Evolutionary conservation across 2,329 filamentous ascomycete genomes (phyloP), one percentile per base, ranked within the genome.

Genomic region (Claviceps capensis): DNA sequence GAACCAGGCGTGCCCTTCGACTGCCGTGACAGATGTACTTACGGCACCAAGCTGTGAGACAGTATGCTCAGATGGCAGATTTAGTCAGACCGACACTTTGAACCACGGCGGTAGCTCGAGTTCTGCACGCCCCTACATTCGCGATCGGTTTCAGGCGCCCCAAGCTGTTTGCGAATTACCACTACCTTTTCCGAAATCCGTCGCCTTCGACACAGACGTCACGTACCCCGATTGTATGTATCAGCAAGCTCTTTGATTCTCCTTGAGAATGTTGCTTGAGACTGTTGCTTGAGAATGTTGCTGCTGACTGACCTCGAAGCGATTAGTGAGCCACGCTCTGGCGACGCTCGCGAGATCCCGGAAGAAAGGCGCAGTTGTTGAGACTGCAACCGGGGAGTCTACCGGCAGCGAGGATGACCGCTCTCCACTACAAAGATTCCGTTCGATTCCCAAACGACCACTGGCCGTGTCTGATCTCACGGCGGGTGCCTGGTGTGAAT

Each of bases 401-500:
- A 48, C 46, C 11, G 34, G 9, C 9, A 11, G 13, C 22, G 56
- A 64, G 11, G 70, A 73, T 49, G 61, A 58, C 2, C 67, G 65
- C 19, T 73, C 76, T 1, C 90, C 89, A 0, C 69, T 96, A 2
- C 77, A 88, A 56, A 81, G 85, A 37, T 95, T 95, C 60, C 83
- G 90, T 40, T 81, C 81, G 1, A 82, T 78, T 52, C 88, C 88
- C 0, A 83, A 77, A 61, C 91, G 88, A 63, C 81, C 86, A 0
- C 75, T 97, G 7, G 88, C 86, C 0, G 93, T 97, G 1, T 89
- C 87, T 2, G 93, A 98, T 65, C 70, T 97, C 23, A 81, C 90
- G 0, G 85, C 88, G 1, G 90, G 90, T 2, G 84, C 90, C 7
- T 98, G 93, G 93, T 98, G 93, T 65, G 91, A 98, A 67, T 67